Evolutionary conservation across 345 rosid species (phyloP), one percentile per base, ranked within the genome.

Genomic region (Cardamine occulta): DNA sequence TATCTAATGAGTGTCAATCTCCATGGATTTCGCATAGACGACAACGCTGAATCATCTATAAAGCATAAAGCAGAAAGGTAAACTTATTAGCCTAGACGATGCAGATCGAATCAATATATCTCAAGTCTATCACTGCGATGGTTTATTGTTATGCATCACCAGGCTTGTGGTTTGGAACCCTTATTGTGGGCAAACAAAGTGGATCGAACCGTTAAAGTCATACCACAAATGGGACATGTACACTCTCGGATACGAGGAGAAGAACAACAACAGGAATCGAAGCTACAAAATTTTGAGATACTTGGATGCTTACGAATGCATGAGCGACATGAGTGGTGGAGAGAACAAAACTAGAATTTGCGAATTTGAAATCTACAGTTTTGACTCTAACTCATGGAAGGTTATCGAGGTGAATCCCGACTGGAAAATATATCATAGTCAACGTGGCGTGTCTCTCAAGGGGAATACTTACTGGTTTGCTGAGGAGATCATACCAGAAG

Each of bases 61-160:
- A 23, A 62, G 32, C 51, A 62, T 62, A 14, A 23, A 62, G 32
- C 51, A 8, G 8, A 42, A 23, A 62, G 35, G 35, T 63, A 15
- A 21, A 39, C 52, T 63, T 63, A 8, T 40, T 15, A 23, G 67
- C 52, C 18, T 63, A 63, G 10, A 4, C 3, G 18, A 0, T 63
- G 1, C 14, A 14, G 19, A 42, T 24, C 8, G 0, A 40, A 0
- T 40, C 4, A 1, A 0, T 14, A 2, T 4, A 23, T 8, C 4
- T 40, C 0, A 24, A 19, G 18, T 63, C 10, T 42, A 2, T 23
- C 52, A 63, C 21, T 23, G 52, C 5, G 6, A 17, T 1, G 73
- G 73, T 15, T 39, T 54, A 4, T 35, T 68, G 52, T 68, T 68
- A 54, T 68, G 63, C 63, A 24, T 68, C 62, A 53, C 72, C 1